phyloP scores from a whole-genome alignment of 768 basidiomycete species.

The Podaxis sp. region DNA sequence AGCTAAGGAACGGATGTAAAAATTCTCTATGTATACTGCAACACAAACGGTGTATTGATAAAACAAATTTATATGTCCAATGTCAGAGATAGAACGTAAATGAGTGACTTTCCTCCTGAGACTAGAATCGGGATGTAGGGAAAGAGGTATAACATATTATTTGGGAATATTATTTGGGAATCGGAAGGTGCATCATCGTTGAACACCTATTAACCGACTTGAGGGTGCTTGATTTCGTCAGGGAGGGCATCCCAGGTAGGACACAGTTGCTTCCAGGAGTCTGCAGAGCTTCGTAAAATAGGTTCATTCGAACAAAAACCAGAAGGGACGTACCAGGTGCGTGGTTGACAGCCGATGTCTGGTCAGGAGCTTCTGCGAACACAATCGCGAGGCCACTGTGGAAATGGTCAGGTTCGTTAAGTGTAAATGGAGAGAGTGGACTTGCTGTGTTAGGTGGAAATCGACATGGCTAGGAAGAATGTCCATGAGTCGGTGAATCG shows the following conservation, averaged over 20 bases:
- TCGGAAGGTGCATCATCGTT: background rate
- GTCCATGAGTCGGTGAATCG: background rate
- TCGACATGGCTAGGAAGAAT: slow-evolving; percentile 10
- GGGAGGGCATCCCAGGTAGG: slow-evolving; percentile 24
- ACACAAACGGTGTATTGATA: background rate
- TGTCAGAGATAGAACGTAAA: background rate
- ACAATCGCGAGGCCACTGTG: slow-evolving; percentile 33
- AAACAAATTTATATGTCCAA: background rate
- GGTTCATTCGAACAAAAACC: background rate
- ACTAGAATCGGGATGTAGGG: background rate
- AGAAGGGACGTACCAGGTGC: background rate
- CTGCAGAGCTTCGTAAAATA: slow-evolving; percentile 2
- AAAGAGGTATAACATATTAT: background rate
- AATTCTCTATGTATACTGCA: background rate
- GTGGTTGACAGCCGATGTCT: slow-evolving; percentile 15
- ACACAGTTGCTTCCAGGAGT: slow-evolving; percentile 24
- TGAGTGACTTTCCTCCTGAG: background rate
- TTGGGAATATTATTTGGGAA: background rate
- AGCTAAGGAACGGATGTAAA: no score
- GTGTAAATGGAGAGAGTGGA: background rate
- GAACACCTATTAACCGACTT: background rate
- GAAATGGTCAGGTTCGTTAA: background rate
- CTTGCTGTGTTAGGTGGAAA: slow-evolving; percentile 6
- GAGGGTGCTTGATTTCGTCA: background rate
- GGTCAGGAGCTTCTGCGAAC: slow-evolving; percentile 30